phyloP scores from a whole-genome alignment of 73 alveolate genomes.

The Paraurostyla sp. region DNA sequence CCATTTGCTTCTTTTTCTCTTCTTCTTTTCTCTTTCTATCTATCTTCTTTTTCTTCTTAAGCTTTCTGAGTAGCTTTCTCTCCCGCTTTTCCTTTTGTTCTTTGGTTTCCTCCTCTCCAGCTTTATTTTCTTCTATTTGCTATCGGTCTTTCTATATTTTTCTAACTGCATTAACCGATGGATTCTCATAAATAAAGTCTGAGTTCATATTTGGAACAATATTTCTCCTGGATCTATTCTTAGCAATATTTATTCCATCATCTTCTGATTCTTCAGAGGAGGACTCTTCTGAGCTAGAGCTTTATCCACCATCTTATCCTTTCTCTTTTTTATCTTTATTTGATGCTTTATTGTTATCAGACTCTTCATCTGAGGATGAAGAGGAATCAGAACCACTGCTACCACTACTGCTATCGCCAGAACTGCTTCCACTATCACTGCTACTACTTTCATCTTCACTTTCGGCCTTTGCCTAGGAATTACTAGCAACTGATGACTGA shows the following conservation, averaged over 20 bases:
- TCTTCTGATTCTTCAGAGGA: background rate
- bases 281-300: too few species aligned
- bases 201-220: constrained; percentile 16
- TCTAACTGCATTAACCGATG: background rate
- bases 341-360: background rate
- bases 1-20: constrained; percentile 18
- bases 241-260: background rate
- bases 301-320: background rate
- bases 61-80: constrained; percentile 16
- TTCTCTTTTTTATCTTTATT: background rate
- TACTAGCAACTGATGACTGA: too few species aligned
- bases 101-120: background rate
- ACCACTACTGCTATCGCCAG: background rate
- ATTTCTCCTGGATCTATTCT: background rate
- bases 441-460: background rate
- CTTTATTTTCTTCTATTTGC: background rate
- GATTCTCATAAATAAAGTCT: constrained; percentile 11
- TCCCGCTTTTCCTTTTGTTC: background rate
- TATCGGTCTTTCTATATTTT: background rate
- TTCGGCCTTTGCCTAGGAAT: too few species aligned
- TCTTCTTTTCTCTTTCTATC: background rate
- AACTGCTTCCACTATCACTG: background rate
- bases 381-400: constrained; percentile 1
- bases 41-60: background rate
- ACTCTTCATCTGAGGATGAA: background rate